Base-by-base conservation (phyloP, 352 stramenopile species). In the Phytophthora podocarpi region DNA sequence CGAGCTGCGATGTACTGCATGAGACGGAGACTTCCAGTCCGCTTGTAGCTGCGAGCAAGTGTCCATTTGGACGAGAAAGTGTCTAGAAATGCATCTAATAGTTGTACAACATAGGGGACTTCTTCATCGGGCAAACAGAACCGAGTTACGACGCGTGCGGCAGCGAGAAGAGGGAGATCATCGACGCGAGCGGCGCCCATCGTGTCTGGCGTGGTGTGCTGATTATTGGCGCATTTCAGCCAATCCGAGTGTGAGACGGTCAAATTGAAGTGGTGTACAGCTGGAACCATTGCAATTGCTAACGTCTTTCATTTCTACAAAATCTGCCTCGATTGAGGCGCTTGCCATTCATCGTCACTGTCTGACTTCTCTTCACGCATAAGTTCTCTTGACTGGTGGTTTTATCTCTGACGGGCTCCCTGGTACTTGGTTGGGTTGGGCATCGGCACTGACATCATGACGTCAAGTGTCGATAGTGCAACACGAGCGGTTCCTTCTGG, bases 391-490 rank as follows among this genome's bases (percentile, higher is more conserved):
- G 13, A 40, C 18, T 42, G 18, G 15, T 34, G n/a, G 40, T 8
- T 13, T 48, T 23, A 37, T 20, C 26, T 52, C 43, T 40, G 21
- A 40, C 11, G 16, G 27, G 27, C n/a, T 40, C 20, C 42, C n/a
- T 49, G 31, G 20, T 43, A 42, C 21, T 46, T 55, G 10, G 30
- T 4, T 27, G 32, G 26, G 18, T 32, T 46, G 31, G 16, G 8
- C 30, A 21, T n/a, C 39, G 15, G n/a, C n/a, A n/a, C n/a, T n/a
- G n/a, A n/a, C n/a, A 43, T 70, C 49, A 74, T 47, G 43, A 50
- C 16, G 61, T 56, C 27, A 59, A 26, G 36, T 59, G 55, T 15
- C 76, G 72, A 62, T 88, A 90, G 43, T 85, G 69, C 32, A 90
- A 57, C 28, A 85, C 64, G 18, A 90, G 72, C 24, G 57, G 71